phyloP scores from a whole-genome alignment of 2,329 filamentous ascomycete genomes.

The Cladosporium halotolerans region DNA sequence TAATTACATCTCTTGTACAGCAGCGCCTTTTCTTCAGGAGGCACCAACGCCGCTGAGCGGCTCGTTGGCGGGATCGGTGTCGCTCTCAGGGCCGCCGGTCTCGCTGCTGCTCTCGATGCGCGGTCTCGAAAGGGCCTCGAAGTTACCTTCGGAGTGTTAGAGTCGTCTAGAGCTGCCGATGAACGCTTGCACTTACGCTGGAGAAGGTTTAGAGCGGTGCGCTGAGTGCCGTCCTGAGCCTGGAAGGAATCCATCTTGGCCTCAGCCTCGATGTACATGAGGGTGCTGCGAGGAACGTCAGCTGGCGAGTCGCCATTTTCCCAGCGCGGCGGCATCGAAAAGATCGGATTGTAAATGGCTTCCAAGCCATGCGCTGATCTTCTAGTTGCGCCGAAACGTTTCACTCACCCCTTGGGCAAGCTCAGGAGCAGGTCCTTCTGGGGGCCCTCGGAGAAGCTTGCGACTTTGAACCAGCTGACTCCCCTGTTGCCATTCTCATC shows the following conservation, averaged over 20 bases:
- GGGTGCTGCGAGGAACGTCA: conserved; percentile 48
- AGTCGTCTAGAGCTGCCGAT: too few relatives aligned
- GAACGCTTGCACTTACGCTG: conserved; percentile 60
- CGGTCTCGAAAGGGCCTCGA: conserved; percentile 44
- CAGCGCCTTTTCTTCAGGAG: conserved; percentile 14
- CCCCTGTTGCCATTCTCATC: conserved; percentile 62
- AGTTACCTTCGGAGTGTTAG: conserved; percentile 31
- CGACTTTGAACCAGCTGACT: conserved; percentile 80
- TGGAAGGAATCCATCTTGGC: conserved; percentile 62
- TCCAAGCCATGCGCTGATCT: too few relatives aligned
- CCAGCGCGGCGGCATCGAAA: too few relatives aligned
- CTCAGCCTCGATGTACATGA: conserved; percentile 80
- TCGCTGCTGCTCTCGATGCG: conserved; percentile 12
- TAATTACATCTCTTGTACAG: conserved; percentile 3
- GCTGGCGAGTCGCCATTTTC: background rate
- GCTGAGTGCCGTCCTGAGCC: conserved; percentile 63
- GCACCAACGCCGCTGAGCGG: conserved; percentile 25
- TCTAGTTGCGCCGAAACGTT: background rate
- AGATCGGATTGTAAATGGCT: too few relatives aligned
- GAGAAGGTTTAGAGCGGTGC: conserved; percentile 59
- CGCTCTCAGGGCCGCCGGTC: conserved; percentile 16
- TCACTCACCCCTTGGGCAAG: conserved; percentile 75
- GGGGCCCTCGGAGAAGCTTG: conserved; percentile 61
- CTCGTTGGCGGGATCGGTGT: conserved; percentile 23
- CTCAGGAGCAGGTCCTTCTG: conserved; percentile 65